Percentiles rank a stretch among this genome's conserved stretches.
Conservation (phyloP, 1,139 yeast genomes). For the Taphrina communis region DNA sequence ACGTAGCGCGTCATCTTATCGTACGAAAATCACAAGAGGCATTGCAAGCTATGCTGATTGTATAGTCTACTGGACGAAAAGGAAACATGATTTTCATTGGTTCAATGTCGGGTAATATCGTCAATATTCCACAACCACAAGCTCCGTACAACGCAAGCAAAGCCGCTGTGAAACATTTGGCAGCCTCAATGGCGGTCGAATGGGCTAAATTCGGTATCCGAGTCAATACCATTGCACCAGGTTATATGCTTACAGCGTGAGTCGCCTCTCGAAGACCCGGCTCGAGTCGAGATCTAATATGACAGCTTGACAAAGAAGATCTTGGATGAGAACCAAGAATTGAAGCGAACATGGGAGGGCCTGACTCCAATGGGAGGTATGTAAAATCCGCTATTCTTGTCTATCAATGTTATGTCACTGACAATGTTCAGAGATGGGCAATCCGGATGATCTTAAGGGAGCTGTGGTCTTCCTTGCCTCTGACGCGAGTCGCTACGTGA, state of each 20-base stretch:
- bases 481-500: conserved; percentile 67
- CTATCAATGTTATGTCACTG: conserved; percentile 53
- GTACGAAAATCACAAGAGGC: conserved; percentile 52
- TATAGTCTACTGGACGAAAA: conserved; percentile 17
- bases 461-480: conserved; percentile 72
- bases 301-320: conserved; percentile 23
- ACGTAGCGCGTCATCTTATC: conserved; percentile 77
- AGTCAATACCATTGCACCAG: conserved; percentile 64
- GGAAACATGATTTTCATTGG: conserved; percentile 66
- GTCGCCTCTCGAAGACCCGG: neutral
- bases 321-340: conserved; percentile 26
- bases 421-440: conserved; percentile 35
- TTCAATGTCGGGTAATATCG: conserved; percentile 69
- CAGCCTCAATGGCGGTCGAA: conserved; percentile 63
- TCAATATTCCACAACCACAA: conserved; percentile 70
- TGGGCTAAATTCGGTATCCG: conserved; percentile 63
- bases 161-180: conserved; percentile 65
- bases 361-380: conserved; percentile 71
- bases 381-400: neutral
- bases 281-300: neutral
- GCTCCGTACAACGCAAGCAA: conserved; percentile 65
- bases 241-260: conserved; percentile 61
- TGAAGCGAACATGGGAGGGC: conserved; percentile 56
- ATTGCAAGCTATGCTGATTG: neutral
- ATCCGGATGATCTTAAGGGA: conserved; percentile 68